Evolutionary conservation across 169 alveolate species (phyloP), one percentile per base, ranked within the genome.

Genomic region (Cryptosporidium sp.): DNA sequence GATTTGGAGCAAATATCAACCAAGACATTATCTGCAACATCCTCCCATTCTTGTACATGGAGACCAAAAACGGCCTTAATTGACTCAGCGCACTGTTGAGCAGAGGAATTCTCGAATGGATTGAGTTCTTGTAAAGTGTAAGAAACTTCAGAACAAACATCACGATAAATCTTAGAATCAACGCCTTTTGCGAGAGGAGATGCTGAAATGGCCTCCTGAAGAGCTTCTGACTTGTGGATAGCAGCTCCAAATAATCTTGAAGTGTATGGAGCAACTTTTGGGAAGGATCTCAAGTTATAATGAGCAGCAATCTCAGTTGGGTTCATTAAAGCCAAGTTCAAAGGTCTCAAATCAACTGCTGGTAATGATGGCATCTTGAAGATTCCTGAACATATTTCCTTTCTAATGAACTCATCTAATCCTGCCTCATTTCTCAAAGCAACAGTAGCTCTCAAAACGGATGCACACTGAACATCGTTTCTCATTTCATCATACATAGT

Each of bases 401-500:
- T 61, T 48, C 31, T 80, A n/a, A 80, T 60, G 60, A 80, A 80
- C 26, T 80, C 75, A 23, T 80, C 89, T 29, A 80, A 39, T 2
- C 75, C 73, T 4, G 42, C 51, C n/a, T 60, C 75, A 44, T 62
- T 80, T 39, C 21, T 80, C 61, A 60, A 65, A 42, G 67, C 65
- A 39, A 45, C 73, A 60, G 75, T 65, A 31, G 89, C 89, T 65
- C 75, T 80, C n/a, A 80, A 23, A 26, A 80, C 89, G 23, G 73
- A 62, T 14, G 61, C 35, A 65, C 89, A 80, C 29, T 80, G 89
- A 67, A 62, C 35, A 45, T 80, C 75, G n/a, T 80, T 80, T 37
- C 89, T 60, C 89, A 80, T 80, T 44, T 80, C 89, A 18, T 80
- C 89, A 80, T 80, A 80, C 89, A 80, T 80, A 1, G 75, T 67